Evolutionary conservation across 2,329 filamentous ascomycete species (phyloP).

Genomic region (Elsinoe ampelina): DNA sequence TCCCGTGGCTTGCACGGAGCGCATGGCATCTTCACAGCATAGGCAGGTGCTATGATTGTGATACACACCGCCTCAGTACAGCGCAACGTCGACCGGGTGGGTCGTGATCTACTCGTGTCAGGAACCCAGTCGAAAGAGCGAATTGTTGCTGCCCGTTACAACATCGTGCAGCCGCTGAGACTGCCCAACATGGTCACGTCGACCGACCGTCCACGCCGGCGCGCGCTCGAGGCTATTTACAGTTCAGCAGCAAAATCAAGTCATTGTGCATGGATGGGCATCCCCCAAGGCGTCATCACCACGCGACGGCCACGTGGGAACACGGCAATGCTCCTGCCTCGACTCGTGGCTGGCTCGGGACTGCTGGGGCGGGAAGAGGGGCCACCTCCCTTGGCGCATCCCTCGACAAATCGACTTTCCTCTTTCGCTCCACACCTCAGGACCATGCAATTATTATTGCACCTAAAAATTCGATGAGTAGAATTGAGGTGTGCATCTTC

Average conservation of each 20-base stretch:
- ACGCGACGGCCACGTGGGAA: slow-evolving; percentile 9
- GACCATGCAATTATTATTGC: no score
- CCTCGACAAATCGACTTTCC: background rate
- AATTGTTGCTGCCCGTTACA: background rate
- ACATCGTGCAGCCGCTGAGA: background rate
- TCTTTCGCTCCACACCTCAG: background rate
- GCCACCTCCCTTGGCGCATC: no score
- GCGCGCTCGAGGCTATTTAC: background rate
- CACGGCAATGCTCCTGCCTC: background rate
- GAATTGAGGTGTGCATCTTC: background rate
- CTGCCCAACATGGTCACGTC: background rate
- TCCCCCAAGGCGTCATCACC: slow-evolving; percentile 5
- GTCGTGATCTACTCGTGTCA: background rate
- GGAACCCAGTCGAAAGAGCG: background rate
- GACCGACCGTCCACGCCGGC: background rate
- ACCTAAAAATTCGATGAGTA: no score
- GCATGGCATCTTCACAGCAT: background rate
- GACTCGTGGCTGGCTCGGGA: background rate
- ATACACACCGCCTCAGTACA: background rate
- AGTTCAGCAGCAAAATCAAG: background rate
- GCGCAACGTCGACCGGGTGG: background rate
- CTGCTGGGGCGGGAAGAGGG: background rate
- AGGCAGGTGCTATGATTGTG: background rate
- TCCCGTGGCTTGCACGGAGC: background rate
- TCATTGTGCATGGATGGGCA: slow-evolving; percentile 4